Evolutionary conservation across 345 rosid genomes (phyloP).

Genomic region (Eucalyptus urophylla): DNA sequence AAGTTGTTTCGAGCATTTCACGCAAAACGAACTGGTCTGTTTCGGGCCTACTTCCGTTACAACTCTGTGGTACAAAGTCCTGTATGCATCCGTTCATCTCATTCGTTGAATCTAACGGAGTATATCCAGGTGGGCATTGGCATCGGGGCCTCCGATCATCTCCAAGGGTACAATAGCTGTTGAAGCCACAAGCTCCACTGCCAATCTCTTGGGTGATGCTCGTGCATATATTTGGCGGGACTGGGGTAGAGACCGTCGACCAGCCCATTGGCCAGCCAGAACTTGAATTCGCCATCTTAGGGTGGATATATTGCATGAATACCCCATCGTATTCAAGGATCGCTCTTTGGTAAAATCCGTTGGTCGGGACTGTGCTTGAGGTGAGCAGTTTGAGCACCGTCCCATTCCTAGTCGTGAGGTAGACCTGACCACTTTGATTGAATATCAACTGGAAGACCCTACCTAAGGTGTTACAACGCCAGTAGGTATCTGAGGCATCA

Average conservation of each 20-base stretch:
- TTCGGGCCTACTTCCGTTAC: too few relatives aligned
- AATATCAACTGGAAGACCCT: neutral
- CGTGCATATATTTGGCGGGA: slow-evolving; percentile 24
- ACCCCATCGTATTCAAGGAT: slow-evolving; percentile 45
- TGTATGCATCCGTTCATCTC: too few relatives aligned
- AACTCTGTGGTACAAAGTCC: too few relatives aligned
- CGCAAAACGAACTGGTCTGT: too few relatives aligned
- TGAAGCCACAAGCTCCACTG: slow-evolving; percentile 41
- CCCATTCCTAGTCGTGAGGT: slow-evolving; percentile 7
- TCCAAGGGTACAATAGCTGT: slow-evolving; percentile 27
- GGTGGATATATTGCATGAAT: slow-evolving; percentile 38
- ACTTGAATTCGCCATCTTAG: slow-evolving; percentile 1
- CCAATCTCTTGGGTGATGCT: neutral
- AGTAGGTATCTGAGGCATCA: accelerated
- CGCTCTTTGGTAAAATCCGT: slow-evolving; percentile 19
- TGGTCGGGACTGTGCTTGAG: neutral
- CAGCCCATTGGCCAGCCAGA: slow-evolving; percentile 2
- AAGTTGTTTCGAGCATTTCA: too few relatives aligned
- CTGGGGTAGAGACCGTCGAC: neutral
- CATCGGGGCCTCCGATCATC: neutral
- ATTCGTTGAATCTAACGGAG: too few relatives aligned
- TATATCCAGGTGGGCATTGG: too few relatives aligned
- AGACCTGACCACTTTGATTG: slow-evolving; percentile 31
- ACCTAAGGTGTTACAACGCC: too few relatives aligned
- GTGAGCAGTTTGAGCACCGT: too few relatives aligned